These are phyloP conservation scores for Porcisia hertigi DNA, from an alignment of 208 protist genomes.

Conservation along the genomic window DNA sequence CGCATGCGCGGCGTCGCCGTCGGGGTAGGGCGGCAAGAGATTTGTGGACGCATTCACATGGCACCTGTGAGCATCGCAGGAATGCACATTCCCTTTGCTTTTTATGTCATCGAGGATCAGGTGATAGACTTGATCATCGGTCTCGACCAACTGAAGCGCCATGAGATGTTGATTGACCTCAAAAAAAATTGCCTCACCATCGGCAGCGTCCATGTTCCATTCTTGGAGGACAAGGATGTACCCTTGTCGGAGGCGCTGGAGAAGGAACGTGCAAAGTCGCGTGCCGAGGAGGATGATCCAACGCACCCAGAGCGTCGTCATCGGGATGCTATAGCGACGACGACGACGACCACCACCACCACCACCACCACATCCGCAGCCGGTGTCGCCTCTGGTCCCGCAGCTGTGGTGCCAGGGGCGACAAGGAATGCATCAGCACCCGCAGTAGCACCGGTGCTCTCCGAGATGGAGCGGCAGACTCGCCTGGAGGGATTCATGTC, in stretches of 20 bases:
- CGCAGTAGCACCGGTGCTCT: neutral
- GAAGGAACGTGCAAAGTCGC: neutral
- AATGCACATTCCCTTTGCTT: constrained; percentile 76
- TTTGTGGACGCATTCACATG: constrained; percentile 94
- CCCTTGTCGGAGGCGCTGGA: neutral
- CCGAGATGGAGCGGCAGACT: neutral
- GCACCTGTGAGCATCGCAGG: constrained; percentile 75
- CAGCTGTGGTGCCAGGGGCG: neutral
- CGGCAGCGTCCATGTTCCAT: constrained; percentile 43
- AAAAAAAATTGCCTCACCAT: constrained; percentile 52
- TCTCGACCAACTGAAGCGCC: constrained; percentile 93
- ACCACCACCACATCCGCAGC: neutral
- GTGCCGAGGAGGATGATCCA: neutral
- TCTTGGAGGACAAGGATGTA: constrained; percentile 63
- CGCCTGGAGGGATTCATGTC: constrained; percentile 39
- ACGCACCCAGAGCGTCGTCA: neutral
- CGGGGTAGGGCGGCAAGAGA: constrained; percentile 90
- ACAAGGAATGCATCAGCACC: neutral
- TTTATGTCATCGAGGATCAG: constrained; percentile 90
- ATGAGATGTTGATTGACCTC: constrained; percentile 82
- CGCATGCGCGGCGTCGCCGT: constrained; percentile 81
- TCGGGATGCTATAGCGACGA: neutral
- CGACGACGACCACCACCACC: neutral
- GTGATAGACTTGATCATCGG: constrained; percentile 94
- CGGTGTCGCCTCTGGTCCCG: too few species aligned